phyloP scores from a whole-genome alignment of 768 basidiomycete genomes.

The Xanthoconium stramineum region DNA sequence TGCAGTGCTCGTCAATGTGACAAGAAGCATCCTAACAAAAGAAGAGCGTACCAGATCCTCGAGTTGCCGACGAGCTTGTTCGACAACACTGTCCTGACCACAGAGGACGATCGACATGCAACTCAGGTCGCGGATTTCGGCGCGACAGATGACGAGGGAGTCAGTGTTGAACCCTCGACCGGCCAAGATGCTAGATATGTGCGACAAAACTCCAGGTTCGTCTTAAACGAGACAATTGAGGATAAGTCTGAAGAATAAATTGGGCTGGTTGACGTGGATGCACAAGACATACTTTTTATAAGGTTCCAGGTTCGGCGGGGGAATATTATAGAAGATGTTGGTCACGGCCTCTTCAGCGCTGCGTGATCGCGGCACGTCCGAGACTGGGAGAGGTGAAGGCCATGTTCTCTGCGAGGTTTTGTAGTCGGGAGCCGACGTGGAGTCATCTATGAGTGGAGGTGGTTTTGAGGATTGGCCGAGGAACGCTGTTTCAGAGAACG shows the following conservation, averaged over 20 bases:
- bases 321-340: slow-evolving; percentile 96
- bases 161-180: slow-evolving; percentile 99
- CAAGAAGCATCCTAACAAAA: background rate
- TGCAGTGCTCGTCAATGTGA: slow-evolving; percentile 27
- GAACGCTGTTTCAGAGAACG: slow-evolving; percentile 18
- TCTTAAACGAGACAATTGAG: slow-evolving; percentile 98
- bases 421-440: slow-evolving; percentile 93
- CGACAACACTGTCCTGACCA: slow-evolving; percentile 96
- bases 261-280: background rate
- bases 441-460: slow-evolving; percentile 82
- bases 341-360: slow-evolving; percentile 97
- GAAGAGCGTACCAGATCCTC: slow-evolving; percentile 80
- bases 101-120: slow-evolving; percentile 97
- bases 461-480: slow-evolving; percentile 53
- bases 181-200: slow-evolving; percentile 95
- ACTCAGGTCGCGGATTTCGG: slow-evolving; percentile 94
- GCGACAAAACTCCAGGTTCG: slow-evolving; percentile 97
- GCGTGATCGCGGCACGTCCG: slow-evolving; percentile 78
- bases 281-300: slow-evolving; percentile 70
- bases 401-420: slow-evolving; percentile 66
- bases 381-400: slow-evolving; percentile 83
- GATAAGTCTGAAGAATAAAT: slow-evolving; percentile 64
- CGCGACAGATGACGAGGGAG: slow-evolving; percentile 95
- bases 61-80: slow-evolving; percentile 92
- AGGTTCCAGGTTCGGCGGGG: slow-evolving; percentile 85